Base-by-base conservation (phyloP, 805 yeast species). In the Yamadazyma philogaea region DNA sequence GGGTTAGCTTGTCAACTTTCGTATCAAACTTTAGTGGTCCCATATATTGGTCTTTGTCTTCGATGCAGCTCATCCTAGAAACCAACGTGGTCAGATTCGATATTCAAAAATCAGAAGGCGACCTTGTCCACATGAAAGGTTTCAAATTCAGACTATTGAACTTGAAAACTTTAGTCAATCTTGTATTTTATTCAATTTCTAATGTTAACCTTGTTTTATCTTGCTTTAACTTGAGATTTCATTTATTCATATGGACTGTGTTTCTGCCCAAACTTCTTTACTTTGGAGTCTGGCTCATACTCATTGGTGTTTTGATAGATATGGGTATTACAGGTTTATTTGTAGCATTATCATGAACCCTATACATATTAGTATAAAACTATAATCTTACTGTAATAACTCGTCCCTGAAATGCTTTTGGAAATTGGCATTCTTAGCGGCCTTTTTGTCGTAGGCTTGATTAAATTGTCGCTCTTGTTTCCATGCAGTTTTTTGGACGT, bases 241-340 rank as follows among this genome's bases (percentile, higher is more conserved):
- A 93, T 60, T 69, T 93, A 43, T 93, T 93, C 59, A 85, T 93
- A 7, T 93, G 99, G 99, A 90, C 98, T 1, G 99, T 93, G 6
- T 93, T 93, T 66, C 86, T 96, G 39, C 99, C 99, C 1, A 91
- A 90, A 55, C 60, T 93, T 4, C 73, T 95, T 27, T 93, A 84
- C 59, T 82, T 83, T 50, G 78, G 80, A 1, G 81, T 82, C 3
- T 93, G 98, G 98, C 66, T 75, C 24, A 42, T 77, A 3, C 66
- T 79, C 34, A 67, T 81, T 37, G 63, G 66, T 40, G 41, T 71
- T 62, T 61, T 53, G 34, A 66, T 40, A 41, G 81, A 41, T 51
- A 42, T 54, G 45, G 48, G 48, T 82, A 88, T 39, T 75, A 76
- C 50, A n/a, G 11, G 39, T 32, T 10, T 48, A 28, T 37, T 51